These are phyloP conservation scores for Cyberlindnera bimundalis DNA, from an alignment of 805 yeast species.

Conservation along the genomic window DNA sequence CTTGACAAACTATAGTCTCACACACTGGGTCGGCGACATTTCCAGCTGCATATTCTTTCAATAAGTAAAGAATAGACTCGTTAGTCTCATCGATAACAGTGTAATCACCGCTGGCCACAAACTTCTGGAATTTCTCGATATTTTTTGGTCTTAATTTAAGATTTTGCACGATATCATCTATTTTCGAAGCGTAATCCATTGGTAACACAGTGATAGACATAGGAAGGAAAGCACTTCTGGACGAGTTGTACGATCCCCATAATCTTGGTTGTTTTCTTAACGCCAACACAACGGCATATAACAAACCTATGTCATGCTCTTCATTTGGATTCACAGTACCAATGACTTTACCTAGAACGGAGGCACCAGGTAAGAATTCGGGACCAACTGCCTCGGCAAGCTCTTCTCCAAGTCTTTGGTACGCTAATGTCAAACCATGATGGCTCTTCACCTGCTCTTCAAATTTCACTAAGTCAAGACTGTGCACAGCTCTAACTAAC, in stretches of 20 bases:
- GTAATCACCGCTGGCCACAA: constrained; percentile 14
- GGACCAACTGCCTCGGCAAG: constrained; percentile 17
- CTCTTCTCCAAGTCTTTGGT: constrained; percentile 21
- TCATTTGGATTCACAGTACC: constrained; percentile 6
- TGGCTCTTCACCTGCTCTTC: constrained; percentile 16
- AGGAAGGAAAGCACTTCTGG: constrained; percentile 35
- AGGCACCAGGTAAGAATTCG: constrained; percentile 28
- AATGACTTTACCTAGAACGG: constrained; percentile 19
- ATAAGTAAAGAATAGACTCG: constrained; percentile 39
- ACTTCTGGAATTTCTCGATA: constrained; percentile 27
- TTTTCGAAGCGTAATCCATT: constrained; percentile 32
- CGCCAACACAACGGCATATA: constrained; percentile 46
- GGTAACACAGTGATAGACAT: constrained; percentile 44
- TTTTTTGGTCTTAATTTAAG: constrained; percentile 24
- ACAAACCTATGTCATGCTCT: constrained; percentile 26
- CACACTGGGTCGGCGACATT: constrained; percentile 45
- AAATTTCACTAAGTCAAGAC: constrained; percentile 31
- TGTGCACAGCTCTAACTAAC: constrained; percentile 34
- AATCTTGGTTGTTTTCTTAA: constrained; percentile 46
- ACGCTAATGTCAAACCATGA: constrained; percentile 26
- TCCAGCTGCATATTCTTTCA: constrained; percentile 55
- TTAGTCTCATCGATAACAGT: constrained; percentile 16
- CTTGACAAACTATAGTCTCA: constrained; percentile 45
- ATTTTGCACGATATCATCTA: constrained; percentile 30
- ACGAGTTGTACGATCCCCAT: constrained; percentile 38